These are phyloP conservation scores for Populus hybrid DNA, from an alignment of 441 rosid genomes.

Conservation along the genomic window DNA sequence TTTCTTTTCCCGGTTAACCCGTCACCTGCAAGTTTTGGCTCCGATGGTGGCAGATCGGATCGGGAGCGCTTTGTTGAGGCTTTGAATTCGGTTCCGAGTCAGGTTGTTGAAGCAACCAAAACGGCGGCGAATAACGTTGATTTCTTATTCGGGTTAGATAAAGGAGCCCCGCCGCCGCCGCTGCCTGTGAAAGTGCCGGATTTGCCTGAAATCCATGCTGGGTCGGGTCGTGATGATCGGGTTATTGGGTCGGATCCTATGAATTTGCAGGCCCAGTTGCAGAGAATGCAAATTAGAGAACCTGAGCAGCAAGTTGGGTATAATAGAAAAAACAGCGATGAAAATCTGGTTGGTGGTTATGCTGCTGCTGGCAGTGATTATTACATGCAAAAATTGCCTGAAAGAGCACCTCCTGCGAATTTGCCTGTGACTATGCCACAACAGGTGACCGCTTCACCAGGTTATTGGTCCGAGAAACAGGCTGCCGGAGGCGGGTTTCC, in stretches of 20 bases:
- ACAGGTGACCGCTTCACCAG: slow-evolving; percentile 35
- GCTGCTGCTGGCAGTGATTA: slow-evolving; percentile 37
- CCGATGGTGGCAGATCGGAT: slow-evolving; percentile 58
- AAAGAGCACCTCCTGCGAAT: slow-evolving; percentile 30
- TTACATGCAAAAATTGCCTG: slow-evolving; percentile 48
- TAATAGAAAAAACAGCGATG: slow-evolving; percentile 47
- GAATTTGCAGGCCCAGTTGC: slow-evolving; percentile 40
- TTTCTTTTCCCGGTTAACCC: slow-evolving; percentile 52
- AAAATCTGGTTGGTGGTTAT: slow-evolving; percentile 30
- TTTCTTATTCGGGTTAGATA: slow-evolving; percentile 71
- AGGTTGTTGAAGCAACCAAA: slow-evolving; percentile 29
- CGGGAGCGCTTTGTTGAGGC: slow-evolving; percentile 79
- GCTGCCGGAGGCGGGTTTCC: slow-evolving; percentile 37
- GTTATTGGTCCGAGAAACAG: slow-evolving; percentile 68
- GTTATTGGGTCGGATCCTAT: slow-evolving; percentile 44
- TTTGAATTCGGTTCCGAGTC: slow-evolving; percentile 50
- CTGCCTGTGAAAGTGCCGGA: slow-evolving; percentile 32
- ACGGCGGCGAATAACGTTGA: slow-evolving; percentile 43
- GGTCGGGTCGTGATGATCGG: slow-evolving; percentile 39
- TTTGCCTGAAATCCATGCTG: slow-evolving; percentile 17
- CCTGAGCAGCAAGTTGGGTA: slow-evolving; percentile 51
- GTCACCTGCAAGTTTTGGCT: slow-evolving; percentile 38
- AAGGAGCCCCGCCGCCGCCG: slow-evolving; percentile 32
- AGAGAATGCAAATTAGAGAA: slow-evolving; percentile 74
- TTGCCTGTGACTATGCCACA: slow-evolving; percentile 33